Percentiles rank a stretch among this genome's conserved stretches.
Evolutionary conservation across 1,284 basidiomycete genomes (phyloP).

Genomic region (Ustilago curta): DNA sequence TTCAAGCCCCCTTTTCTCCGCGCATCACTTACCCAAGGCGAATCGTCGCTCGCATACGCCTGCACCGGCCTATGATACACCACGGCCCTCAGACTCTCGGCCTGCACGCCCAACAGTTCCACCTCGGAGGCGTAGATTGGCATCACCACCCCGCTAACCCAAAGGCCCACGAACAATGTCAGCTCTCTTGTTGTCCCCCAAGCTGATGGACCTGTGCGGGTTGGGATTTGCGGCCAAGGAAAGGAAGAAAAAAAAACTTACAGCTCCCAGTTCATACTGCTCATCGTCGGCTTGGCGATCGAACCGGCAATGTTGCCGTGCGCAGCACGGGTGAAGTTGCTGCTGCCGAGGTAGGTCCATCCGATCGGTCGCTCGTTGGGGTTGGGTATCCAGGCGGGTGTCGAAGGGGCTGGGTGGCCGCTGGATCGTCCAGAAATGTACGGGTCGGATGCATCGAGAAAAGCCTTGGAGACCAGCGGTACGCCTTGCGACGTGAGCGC

Average conservation of each 20-base stretch:
- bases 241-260: too few relatives aligned
- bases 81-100: constrained; percentile 40
- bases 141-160: constrained; percentile 54
- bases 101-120: constrained; percentile 28
- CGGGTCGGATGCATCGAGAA: constrained; percentile 20
- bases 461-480: constrained; percentile 22
- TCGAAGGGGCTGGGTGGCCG: background rate
- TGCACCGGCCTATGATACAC: constrained; percentile 54
- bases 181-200: too few relatives aligned
- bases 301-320: constrained; percentile 63
- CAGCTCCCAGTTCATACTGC: constrained; percentile 63
- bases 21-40: constrained; percentile 56
- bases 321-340: constrained; percentile 66
- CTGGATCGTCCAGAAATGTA: constrained; percentile 12
- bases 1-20: too few relatives aligned
- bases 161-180: background rate
- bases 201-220: too few relatives aligned
- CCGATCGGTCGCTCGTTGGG: constrained; percentile 37
- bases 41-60: constrained; percentile 39
- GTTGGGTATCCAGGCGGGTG: constrained; percentile 5
- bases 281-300: constrained; percentile 29
- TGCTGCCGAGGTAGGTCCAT: constrained; percentile 63
- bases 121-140: constrained; percentile 51
- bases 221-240: too few relatives aligned
- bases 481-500: constrained; percentile 26